These are phyloP conservation scores for Sporisorium reilianum DNA, from an alignment of 1,284 basidiomycete genomes.

Conservation along the genomic window DNA sequence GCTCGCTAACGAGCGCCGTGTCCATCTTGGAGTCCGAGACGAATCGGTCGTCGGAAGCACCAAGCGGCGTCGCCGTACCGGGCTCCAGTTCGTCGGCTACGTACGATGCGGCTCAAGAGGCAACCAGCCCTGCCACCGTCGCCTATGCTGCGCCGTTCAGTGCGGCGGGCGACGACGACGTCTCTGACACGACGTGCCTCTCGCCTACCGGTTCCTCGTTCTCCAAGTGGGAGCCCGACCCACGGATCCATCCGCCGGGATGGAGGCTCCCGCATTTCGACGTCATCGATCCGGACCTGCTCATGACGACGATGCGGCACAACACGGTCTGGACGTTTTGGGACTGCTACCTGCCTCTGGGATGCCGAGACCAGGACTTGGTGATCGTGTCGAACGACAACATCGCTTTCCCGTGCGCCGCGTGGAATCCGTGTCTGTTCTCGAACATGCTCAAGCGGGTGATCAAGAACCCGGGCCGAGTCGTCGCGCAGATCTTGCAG, in stretches of 20 bases:
- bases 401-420: constrained; percentile 43
- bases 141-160: constrained; percentile 16
- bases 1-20: constrained; percentile 25
- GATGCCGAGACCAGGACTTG: constrained; percentile 48
- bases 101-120: constrained; percentile 10
- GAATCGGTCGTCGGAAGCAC: constrained; percentile 17
- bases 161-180: constrained; percentile 15
- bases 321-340: constrained; percentile 50
- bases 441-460: constrained; percentile 29
- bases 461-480: constrained; percentile 25
- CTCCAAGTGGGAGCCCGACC: constrained; percentile 17
- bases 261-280: constrained; percentile 35
- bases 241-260: constrained; percentile 16
- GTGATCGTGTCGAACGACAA: constrained; percentile 42
- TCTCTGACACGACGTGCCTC: constrained; percentile 6
- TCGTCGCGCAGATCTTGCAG: constrained; percentile 20
- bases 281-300: constrained; percentile 29
- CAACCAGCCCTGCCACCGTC: constrained; percentile 23
- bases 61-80: background rate
- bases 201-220: constrained; percentile 18
- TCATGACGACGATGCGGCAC: constrained; percentile 30
- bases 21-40: constrained; percentile 18
- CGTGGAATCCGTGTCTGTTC: constrained; percentile 48
- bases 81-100: constrained; percentile 10
- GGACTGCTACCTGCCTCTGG: constrained; percentile 50